Evolutionary conservation across 164 flowering plant species (phyloP).

Genomic region (Tinospora cordifolia): DNA sequence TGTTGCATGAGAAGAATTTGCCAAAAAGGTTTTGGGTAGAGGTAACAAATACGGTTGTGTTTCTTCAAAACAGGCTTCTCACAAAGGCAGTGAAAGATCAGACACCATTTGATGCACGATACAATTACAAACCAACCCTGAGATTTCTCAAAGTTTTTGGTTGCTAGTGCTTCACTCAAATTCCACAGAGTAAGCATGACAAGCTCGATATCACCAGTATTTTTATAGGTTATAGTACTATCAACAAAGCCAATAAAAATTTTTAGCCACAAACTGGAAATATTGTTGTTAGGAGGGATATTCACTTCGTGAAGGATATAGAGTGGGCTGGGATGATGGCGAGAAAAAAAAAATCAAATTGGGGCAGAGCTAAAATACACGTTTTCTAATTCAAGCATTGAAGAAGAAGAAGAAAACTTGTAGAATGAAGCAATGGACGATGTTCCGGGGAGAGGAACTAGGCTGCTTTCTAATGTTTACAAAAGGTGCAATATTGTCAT

Average conservation of each 20-base stretch:
- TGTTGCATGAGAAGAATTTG: not conserved
- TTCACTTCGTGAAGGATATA: not conserved
- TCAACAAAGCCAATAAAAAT: not conserved
- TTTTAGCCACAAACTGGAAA: not conserved
- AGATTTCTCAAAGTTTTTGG: not conserved
- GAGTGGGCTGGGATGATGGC: not conserved
- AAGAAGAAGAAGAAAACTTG: not conserved
- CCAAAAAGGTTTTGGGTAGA: constrained; percentile 8
- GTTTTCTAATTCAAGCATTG: too few relatives aligned
- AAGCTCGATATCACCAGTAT: not conserved
- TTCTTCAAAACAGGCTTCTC: constrained; percentile 1
- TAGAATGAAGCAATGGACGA: not conserved
- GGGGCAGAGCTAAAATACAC: too few relatives aligned
- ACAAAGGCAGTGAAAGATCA: not conserved
- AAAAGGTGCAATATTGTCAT: not conserved
- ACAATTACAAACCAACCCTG: not conserved
- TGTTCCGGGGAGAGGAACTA: not conserved
- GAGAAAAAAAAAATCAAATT: too few relatives aligned
- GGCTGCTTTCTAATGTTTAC: not conserved
- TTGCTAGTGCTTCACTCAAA: not conserved
- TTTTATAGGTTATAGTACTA: not conserved
- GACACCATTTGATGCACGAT: constrained; percentile 9
- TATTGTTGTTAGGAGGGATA: not conserved
- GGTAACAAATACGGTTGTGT: not conserved
- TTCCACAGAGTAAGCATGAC: not conserved